Conservation (phyloP, 768 basidiomycete species). For the Auricularia sp. region DNA sequence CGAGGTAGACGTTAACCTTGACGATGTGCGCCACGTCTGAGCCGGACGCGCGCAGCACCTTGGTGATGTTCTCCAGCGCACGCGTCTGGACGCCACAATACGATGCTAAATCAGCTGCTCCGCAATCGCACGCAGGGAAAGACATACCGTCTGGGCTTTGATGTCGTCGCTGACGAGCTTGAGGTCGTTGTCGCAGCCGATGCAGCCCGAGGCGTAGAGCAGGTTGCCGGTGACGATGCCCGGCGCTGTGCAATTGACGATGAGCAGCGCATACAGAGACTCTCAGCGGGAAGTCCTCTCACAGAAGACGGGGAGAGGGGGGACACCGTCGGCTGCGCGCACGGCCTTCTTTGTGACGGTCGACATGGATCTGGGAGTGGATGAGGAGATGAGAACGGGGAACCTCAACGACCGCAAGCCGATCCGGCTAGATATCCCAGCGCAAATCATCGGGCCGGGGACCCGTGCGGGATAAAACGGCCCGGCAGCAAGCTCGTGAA, state of each 20-base stretch:
- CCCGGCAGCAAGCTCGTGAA: too few relatives aligned
- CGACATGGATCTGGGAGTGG: neutral
- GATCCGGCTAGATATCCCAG: neutral
- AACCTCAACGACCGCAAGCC: neutral
- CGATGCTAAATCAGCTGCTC: neutral
- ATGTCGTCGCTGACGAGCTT: conserved; percentile 28
- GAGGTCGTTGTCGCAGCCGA: conserved; percentile 25
- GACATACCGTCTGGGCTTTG: conserved; percentile 28
- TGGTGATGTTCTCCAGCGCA: conserved; percentile 31
- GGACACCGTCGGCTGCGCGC: conserved; percentile 22
- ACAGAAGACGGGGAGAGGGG: conserved; percentile 29
- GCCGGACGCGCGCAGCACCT: conserved; percentile 29
- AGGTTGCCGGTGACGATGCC: conserved; percentile 25
- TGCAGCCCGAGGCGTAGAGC: conserved; percentile 33
- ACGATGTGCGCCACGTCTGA: conserved; percentile 27
- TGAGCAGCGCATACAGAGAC: neutral
- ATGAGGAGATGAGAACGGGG: neutral
- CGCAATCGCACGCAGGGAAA: neutral
- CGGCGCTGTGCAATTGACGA: conserved; percentile 21
- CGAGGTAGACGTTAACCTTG: conserved; percentile 33
- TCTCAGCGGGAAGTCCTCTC: neutral
- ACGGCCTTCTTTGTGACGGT: conserved; percentile 20
- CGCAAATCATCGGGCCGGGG: neutral
- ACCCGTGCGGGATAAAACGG: neutral
- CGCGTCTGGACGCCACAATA: conserved; percentile 17